Evolutionary conservation across 225 moss, liverwort and hornwort species (phyloP).

Genomic region (Ulota crispa): DNA sequence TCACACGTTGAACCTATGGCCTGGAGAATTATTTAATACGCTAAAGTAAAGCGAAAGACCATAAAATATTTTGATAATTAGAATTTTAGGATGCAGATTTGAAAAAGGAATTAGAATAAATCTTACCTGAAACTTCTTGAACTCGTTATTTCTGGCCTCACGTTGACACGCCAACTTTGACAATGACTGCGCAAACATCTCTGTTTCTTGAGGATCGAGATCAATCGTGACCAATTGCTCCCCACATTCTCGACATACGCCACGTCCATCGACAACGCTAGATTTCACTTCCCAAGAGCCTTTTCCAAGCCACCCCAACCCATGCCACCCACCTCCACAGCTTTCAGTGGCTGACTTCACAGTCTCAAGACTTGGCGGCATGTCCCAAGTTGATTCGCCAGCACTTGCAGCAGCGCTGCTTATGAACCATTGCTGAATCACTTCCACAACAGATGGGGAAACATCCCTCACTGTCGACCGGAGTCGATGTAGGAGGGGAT

Average conservation of each 20-base stretch:
- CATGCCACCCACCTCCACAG: conserved; percentile 93
- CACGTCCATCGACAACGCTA: conserved; percentile 58
- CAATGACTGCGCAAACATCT: conserved; percentile 77
- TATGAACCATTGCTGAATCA: conserved; percentile 71
- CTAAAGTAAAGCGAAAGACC: background rate
- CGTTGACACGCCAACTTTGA: conserved; percentile 72
- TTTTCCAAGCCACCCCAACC: conserved; percentile 86
- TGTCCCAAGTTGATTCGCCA: conserved; percentile 45
- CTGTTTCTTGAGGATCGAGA: conserved; percentile 84
- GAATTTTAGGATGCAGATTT: conserved; percentile 4
- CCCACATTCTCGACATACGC: conserved; percentile 69
- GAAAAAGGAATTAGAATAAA: background rate
- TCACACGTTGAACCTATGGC: conserved; percentile 1
- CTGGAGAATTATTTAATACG: background rate
- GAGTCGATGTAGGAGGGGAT: conserved; percentile 76
- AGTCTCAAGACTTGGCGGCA: conserved; percentile 36
- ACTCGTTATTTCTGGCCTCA: conserved; percentile 75
- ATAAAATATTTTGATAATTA: background rate
- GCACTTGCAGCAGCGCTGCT: conserved; percentile 50
- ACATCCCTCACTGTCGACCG: conserved; percentile 69
- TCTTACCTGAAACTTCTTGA: conserved; percentile 81
- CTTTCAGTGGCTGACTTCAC: conserved; percentile 61
- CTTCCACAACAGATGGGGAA: conserved; percentile 49
- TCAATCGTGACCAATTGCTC: conserved; percentile 85
- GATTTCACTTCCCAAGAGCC: conserved; percentile 69